Conservation (phyloP, 352 stramenopile genomes). For the Blastocystis sp. region DNA sequence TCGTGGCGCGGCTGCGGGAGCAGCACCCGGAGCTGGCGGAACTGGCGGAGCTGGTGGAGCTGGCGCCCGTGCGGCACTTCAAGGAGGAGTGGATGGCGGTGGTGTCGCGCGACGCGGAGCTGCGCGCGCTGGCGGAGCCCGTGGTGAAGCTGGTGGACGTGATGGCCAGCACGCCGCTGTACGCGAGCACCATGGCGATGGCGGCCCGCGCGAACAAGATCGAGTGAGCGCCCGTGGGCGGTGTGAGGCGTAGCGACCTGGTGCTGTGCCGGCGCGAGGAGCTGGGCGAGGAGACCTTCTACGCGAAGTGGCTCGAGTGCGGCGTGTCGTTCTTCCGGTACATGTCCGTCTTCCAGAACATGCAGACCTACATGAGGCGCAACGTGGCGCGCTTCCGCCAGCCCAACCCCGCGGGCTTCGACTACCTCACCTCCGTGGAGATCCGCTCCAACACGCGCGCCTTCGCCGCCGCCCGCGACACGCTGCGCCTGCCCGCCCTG, state of each 20-base stretch:
- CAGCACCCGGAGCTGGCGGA: neutral
- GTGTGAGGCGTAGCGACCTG: neutral
- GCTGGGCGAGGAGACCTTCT: constrained; percentile 15
- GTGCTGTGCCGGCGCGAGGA: neutral
- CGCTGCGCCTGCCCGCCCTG: neutral
- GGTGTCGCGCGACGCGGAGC: neutral
- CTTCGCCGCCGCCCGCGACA: neutral
- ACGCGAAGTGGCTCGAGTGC: neutral
- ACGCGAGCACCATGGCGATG: neutral
- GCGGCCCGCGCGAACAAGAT: constrained; percentile 12
- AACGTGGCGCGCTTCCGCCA: neutral
- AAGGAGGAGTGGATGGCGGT: neutral
- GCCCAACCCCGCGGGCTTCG: neutral
- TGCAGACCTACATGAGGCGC: neutral
- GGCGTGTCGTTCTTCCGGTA: neutral
- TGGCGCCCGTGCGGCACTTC: neutral
- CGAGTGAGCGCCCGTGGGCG: neutral
- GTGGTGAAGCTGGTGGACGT: neutral
- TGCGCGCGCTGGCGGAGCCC: neutral
- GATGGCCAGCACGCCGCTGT: neutral
- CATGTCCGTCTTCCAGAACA: neutral
- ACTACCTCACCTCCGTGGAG: constrained; percentile 13
- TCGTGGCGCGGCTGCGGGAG: neutral
- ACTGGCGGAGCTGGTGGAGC: neutral
- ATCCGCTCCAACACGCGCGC: neutral